These are phyloP conservation scores for Botrytis paeoniae DNA, from an alignment of 2,329 filamentous ascomycete genomes.

Conservation along the genomic window DNA sequence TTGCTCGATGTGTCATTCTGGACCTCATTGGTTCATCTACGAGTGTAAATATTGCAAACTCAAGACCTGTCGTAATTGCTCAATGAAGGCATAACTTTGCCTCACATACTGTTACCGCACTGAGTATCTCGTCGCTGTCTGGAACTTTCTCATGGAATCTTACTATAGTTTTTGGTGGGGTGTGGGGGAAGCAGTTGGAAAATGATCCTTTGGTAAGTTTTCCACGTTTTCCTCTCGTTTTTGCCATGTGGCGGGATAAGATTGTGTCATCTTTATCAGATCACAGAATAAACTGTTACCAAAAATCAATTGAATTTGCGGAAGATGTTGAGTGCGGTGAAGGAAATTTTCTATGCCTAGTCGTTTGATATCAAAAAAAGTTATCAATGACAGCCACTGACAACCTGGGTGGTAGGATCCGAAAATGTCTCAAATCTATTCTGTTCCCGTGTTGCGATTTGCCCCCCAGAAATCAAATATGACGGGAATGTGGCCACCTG, in stretches of 20 bases:
- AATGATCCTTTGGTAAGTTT: neutral
- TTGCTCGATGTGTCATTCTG: conserved; percentile 62
- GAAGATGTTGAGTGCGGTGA: neutral
- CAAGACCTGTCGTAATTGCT: conserved; percentile 59
- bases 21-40: conserved; percentile 66
- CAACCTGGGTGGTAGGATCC: conserved; percentile 11
- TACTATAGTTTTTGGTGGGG: conserved; percentile 1
- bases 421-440: conserved; percentile 12
- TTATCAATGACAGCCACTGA: conserved; percentile 18
- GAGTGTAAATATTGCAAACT: conserved; percentile 68
- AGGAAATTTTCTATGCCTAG: neutral
- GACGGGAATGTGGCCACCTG: conserved; percentile 9
- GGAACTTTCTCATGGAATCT: neutral
- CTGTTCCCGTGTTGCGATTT: neutral
- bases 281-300: neutral
- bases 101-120: neutral
- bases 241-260: neutral
- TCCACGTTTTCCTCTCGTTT: neutral
- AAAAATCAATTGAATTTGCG: neutral
- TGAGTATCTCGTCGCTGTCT: neutral
- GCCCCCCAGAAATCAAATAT: neutral
- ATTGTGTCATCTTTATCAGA: neutral
- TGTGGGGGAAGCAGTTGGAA: neutral
- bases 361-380: conserved; percentile 6
- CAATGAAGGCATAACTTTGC: conserved; percentile 33